phyloP scores from a whole-genome alignment of 371 early-diverging fungal species.

The Actinomortierella ambigua region DNA sequence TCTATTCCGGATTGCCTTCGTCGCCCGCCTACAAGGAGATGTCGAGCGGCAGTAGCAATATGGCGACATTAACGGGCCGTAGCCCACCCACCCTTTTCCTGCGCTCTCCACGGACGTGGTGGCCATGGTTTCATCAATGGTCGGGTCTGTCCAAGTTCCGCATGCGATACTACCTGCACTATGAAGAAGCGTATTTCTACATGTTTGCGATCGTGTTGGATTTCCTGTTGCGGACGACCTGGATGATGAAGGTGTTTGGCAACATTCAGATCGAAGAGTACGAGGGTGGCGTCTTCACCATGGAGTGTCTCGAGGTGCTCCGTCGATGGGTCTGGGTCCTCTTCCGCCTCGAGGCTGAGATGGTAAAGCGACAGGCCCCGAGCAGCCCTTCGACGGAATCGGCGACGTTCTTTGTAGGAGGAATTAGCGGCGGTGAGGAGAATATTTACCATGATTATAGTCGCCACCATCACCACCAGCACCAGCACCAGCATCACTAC shows the following conservation, averaged over 20 bases:
- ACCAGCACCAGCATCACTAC: too few species aligned
- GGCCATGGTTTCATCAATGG: too few species aligned
- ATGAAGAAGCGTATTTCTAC: constrained; percentile 67
- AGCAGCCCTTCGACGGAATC: constrained; percentile 1
- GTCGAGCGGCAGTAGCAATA: neutral
- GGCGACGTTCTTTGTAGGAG: constrained; percentile 1
- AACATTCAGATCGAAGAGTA: constrained; percentile 71
- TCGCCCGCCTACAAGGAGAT: too few species aligned
- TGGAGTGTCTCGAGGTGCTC: constrained; percentile 80
- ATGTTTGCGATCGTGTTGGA: constrained; percentile 76
- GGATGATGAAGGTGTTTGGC: constrained; percentile 82
- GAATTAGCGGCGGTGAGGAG: neutral
- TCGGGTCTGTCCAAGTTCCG: constrained; percentile 43
- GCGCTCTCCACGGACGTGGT: too few species aligned
- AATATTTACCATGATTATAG: too few species aligned
- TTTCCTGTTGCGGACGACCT: constrained; percentile 81
- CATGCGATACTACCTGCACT: constrained; percentile 69
- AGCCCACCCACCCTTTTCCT: neutral
- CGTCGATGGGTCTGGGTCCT: constrained; percentile 93
- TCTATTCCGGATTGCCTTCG: neutral
- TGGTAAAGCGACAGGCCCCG: constrained; percentile 56
- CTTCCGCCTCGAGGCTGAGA: constrained; percentile 84
- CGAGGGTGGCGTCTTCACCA: constrained; percentile 72
- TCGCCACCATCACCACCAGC: too few species aligned
- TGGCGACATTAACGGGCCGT: constrained; percentile 5